Evolutionary conservation across 192 early-diverging fungal genomes (phyloP), one percentile per base, ranked within the genome.

Genomic region (Chytriomyces confervae): DNA sequence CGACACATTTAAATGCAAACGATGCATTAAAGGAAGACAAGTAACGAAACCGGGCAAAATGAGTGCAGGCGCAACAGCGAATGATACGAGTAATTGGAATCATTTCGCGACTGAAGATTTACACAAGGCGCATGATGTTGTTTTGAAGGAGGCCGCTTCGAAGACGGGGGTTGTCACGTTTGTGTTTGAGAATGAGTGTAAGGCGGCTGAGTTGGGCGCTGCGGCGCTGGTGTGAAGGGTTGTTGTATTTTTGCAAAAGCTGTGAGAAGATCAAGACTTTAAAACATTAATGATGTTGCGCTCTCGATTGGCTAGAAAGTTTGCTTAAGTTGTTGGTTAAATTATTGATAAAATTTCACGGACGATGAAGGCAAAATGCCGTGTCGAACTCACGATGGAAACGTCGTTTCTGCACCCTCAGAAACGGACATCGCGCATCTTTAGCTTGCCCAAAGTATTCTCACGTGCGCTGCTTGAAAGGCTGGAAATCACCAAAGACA

Each of bases 1-100:
- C 80, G 95, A 96, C 77, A 96, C 94, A 18, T 98, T 99, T 85
- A 96, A 95, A 80, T 99, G 98, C 84, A 88, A 89, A 57, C 88
- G 96, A 29, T 99, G 98, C 75, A 85, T 96, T 16, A 79, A 91
- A 5, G 96, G 95, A 4, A 85, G 88, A n/a, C 97, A 98, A 80
- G 83, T 91, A 7, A 82, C 88, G 49, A 84, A 81, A 77, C 93
- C 88, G 62, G 64, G 64, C 7, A 74, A 61, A 46, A 75, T 84
- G 44, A 83, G 80, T 77, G 80, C 88, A 4, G 88, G 86, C 5
- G 86, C 84, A 6, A 79, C 78, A 45, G 84, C 83, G 1, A 77
- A 71, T 4, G 88, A 89, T 64, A 89, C 88, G 8, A 87, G 86
- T 69, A 84, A 70, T n/a, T 89, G 88, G 88, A 87, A 84, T 65